Percentiles rank a stretch among this genome's conserved stretches.
Evolutionary conservation across 768 basidiomycete genomes (phyloP).

Genomic region (Mycena leptocephala): DNA sequence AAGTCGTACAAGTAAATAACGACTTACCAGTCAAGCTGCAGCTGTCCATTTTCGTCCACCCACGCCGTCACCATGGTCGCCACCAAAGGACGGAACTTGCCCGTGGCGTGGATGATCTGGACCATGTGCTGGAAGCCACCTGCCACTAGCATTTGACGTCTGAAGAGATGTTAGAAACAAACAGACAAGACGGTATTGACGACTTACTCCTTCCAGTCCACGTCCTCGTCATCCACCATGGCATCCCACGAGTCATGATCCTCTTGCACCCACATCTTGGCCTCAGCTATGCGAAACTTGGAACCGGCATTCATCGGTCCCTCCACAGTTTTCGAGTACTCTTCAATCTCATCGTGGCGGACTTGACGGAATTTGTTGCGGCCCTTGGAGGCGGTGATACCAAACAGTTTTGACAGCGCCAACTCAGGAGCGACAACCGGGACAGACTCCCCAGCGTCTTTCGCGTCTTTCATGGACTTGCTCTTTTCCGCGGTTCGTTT

Average conservation of each 20-base stretch:
- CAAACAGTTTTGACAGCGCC: conserved; percentile 1
- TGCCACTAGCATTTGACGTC: conserved; percentile 21
- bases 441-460: background rate
- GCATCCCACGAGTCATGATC: conserved; percentile 15
- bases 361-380: conserved; percentile 24
- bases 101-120: conserved; percentile 3
- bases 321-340: background rate
- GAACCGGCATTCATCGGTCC: conserved; percentile 17
- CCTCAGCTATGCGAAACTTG: conserved; percentile 20
- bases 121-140: conserved; percentile 19
- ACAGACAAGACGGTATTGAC: background rate
- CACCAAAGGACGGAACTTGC: conserved; percentile 12
- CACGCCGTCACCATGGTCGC: conserved; percentile 14
- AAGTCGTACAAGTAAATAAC: background rate
- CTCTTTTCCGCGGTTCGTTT: background rate
- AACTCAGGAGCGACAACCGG: background rate
- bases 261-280: conserved; percentile 10
- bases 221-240: conserved; percentile 8
- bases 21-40: conserved; percentile 17
- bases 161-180: background rate
- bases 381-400: conserved; percentile 1
- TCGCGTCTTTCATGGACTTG: background rate
- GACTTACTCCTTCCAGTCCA: conserved; percentile 26
- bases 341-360: conserved; percentile 1
- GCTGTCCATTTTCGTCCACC: conserved; percentile 5